Base-by-base conservation (phyloP, 2,329 filamentous ascomycete species). In the Metarhizium sp. region DNA sequence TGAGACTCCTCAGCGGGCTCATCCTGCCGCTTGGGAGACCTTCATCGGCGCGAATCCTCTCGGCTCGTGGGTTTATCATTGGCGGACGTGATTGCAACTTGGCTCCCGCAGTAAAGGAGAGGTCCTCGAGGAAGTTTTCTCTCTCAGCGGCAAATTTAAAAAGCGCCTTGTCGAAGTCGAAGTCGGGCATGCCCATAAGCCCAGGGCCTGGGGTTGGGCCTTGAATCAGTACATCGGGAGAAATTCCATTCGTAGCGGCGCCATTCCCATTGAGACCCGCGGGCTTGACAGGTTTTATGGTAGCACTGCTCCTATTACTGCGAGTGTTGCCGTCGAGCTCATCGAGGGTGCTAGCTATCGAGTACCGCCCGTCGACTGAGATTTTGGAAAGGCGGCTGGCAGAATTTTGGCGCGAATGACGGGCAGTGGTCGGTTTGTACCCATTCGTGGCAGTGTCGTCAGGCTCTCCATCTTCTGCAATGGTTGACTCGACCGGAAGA, bases 141-240 rank as follows among this genome's bases (percentile, higher is more conserved):
- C 94, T 81, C 74, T 97, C 92, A n/a, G 86, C 87, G 49, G 94
- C 91, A 69, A 99, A 99, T 73, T 96, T 97, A 65, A 91, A 76
- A 62, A 99, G 78, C 30, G 94, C 92, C 66, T 88, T 86, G 68
- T 97, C 94, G 65, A 99, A 99, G 70, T 97, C 94, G 65, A 89
- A 90, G 66, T 95, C 90, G 56, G 71, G 73, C 59, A 80, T 71
- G 25, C 54, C 43, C 10, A 58, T 46, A 7, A 56, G 52, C 14
- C 50, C 56, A 4, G 46, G 38, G 13, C 50, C 47, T n/a, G 18
- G 52, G 20, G 6, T 20, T 48, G 16, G 52, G 5, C 32, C 56
- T 48, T 25, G 48, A 18, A 20, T 40, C 29, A 32, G 45, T 2
- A 42, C 52, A 8, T 60, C 60, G 43, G 42, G 62, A 60, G 47